These are phyloP conservation scores for Ascoidea tarda DNA, from an alignment of 805 yeast genomes.

Conservation along the genomic window DNA sequence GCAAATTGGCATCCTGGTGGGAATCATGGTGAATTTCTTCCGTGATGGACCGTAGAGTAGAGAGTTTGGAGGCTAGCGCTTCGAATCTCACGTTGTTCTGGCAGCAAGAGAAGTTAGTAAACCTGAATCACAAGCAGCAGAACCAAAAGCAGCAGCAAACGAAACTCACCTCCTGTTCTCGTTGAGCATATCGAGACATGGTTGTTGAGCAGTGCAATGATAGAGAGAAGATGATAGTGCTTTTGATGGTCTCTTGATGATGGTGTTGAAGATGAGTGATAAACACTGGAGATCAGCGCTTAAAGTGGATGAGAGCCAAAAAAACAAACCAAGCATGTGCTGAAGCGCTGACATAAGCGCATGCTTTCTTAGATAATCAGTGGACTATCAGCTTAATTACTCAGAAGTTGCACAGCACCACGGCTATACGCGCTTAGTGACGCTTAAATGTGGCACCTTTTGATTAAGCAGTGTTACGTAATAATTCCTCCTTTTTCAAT, in stretches of 20 bases:
- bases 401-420: too few relatives aligned
- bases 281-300: too few relatives aligned
- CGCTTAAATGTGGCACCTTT: too few relatives aligned
- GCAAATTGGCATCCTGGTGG: background rate
- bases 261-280: too few relatives aligned
- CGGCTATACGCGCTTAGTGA: too few relatives aligned
- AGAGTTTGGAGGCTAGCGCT: conserved; percentile 48
- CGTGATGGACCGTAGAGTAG: conserved; percentile 50
- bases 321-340: background rate
- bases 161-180: conserved; percentile 14
- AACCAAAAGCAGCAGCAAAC: background rate
- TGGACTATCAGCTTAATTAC: too few relatives aligned
- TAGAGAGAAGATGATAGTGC: background rate
- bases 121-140: background rate
- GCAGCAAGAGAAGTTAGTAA: too few relatives aligned
- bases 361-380: background rate
- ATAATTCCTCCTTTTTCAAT: too few relatives aligned
- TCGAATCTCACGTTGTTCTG: conserved; percentile 53
- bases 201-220: too few relatives aligned
- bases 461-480: too few relatives aligned
- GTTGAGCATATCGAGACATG: conserved; percentile 18
- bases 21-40: conserved; percentile 39
- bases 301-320: too few relatives aligned
- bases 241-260: background rate
- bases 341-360: background rate